A percentile compares a stretch with the other conserved stretches of the same genome.
Evolutionary conservation across 2,329 filamentous ascomycete species (phyloP).

Genomic region (Apiospora koreana): DNA sequence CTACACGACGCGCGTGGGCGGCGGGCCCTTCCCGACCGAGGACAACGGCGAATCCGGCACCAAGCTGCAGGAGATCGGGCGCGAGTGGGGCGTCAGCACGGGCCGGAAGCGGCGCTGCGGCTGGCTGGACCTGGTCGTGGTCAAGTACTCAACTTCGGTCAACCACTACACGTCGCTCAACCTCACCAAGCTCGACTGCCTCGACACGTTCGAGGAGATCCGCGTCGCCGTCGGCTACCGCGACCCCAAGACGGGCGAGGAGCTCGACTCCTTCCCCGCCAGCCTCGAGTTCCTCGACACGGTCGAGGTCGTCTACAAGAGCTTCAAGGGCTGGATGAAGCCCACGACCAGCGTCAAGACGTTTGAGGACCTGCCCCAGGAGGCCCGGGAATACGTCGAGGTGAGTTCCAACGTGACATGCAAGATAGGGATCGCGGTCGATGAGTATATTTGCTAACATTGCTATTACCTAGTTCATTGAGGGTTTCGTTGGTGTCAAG

Average conservation of each 20-base stretch:
- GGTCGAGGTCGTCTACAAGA: slow-evolving; percentile 67
- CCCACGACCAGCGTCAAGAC: slow-evolving; percentile 60
- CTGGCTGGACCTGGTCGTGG: slow-evolving; percentile 66
- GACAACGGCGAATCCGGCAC: slow-evolving; percentile 33
- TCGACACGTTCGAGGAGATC: slow-evolving; percentile 74
- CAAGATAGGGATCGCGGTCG: slow-evolving; percentile 42
- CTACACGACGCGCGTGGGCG: slow-evolving; percentile 59
- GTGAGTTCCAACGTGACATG: slow-evolving; percentile 16
- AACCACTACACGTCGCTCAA: slow-evolving; percentile 18
- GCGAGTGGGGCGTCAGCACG: slow-evolving; percentile 32
- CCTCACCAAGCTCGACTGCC: slow-evolving; percentile 62
- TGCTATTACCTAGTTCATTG: slow-evolving; percentile 50
- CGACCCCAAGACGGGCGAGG: slow-evolving; percentile 43
- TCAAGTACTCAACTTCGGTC: slow-evolving; percentile 68
- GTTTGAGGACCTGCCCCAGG: slow-evolving; percentile 63
- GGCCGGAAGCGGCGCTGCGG: slow-evolving; percentile 58
- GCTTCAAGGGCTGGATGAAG: slow-evolving; percentile 69
- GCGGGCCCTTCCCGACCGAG: slow-evolving; percentile 64
- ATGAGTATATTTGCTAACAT: slow-evolving; percentile 5
- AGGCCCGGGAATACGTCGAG: slow-evolving; percentile 50
- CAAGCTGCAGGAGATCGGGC: slow-evolving; percentile 41
- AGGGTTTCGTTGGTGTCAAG: slow-evolving; percentile 64
- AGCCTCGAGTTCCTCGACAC: slow-evolving; percentile 58
- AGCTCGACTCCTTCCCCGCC: slow-evolving; percentile 64
- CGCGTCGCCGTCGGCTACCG: slow-evolving; percentile 75